Base-by-base conservation (phyloP, 305 asterid species). In the Fraxinus baroniana region DNA sequence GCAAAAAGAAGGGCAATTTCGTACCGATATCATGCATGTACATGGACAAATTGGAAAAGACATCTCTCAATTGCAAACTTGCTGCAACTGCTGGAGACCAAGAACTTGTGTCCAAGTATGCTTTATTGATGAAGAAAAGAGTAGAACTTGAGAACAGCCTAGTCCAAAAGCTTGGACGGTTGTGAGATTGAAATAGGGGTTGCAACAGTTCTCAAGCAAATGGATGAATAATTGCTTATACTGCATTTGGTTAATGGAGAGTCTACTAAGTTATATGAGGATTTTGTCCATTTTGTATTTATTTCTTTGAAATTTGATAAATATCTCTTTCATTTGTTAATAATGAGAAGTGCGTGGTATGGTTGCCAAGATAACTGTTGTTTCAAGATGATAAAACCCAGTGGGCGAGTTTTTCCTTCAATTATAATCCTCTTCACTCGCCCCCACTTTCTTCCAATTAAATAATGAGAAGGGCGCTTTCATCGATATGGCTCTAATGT, bases 61-160 rank as follows among this genome's bases (percentile, higher is more conserved):
- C 97, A 3, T 88, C 97, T 13, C 91, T 94, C 74, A 88, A 86
- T 80, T 89, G 92, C 87, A 89, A 87, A 79, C 94, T 94, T n/a
- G 92, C 91, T 1, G 93, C 74, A 81, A 35, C 74, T 71, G 92
- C 92, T 17, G 95, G 94, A 32, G 91, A 85, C 82, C 83, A 86
- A 68, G 81, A 84, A 15, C 89, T 91, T 36, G 82, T 83, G 17
- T 82, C 89, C 79, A 91, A 85, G 85, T 94, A 94, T 74, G 89
- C 90, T 15, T 39, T 88, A 73, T 74, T 94, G 87, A 89, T 91
- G 97, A 93, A 90, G 88, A 92, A 90, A 87, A 89, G 98, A 80
- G 41, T 87, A 52, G 93, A 93, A 79, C 93, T 94, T 22, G 98
- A 94, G 88, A 92, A 90, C 62, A 82, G 79, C 35, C 92, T 94